Base-by-base conservation (phyloP, 768 basidiomycete genomes). In the Trametes maxima region DNA sequence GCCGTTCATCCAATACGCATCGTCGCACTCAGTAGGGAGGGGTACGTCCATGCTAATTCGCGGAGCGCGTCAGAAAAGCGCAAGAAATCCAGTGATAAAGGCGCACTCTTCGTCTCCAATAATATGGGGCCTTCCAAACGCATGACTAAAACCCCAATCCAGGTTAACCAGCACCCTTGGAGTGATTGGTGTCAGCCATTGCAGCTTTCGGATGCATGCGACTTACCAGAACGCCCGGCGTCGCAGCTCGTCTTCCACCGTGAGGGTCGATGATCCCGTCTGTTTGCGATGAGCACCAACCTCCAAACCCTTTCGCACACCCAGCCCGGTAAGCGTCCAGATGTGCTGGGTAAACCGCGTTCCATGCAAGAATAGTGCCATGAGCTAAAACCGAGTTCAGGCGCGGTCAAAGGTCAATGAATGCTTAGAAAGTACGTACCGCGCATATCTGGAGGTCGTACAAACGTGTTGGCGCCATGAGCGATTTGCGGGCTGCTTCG, bases 151-250 rank as follows among this genome's bases (percentile, higher is more conserved):
- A 19, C 73, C 60, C 42, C 80, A 68, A 65, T 86, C 83, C 24
- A 82, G 67, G 7, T 24, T 14, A 46, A 82, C 65, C 7, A 83
- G 72, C 1, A 78, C 76, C 82, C 82, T 83, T 45, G 10, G 35
- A 22, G 19, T 25, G 0, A 16, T 3, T 8, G 39, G 45, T 36
- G 10, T 45, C 5, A 14, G 33, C 25, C 21, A 36, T 8, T 22
- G 6, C 44, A 44, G 7, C 37, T 37, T 14, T 42, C 47, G 21
- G 28, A 46, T 48, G 10, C 19, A 44, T 11, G 25, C 13, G 42
- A 45, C 45, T 21, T 80, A 81, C 89, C 88, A 91, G 69, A 92
- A 91, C 0, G 85, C 85, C 28, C 92, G 83, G 70, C 89, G 91
- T 83, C 88, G 90, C 16, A 90, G 76, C 65, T 92, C 90, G 39